Evolutionary conservation across 2,329 filamentous ascomycete species (phyloP).

Genomic region (Rugonectria rugulosa): DNA sequence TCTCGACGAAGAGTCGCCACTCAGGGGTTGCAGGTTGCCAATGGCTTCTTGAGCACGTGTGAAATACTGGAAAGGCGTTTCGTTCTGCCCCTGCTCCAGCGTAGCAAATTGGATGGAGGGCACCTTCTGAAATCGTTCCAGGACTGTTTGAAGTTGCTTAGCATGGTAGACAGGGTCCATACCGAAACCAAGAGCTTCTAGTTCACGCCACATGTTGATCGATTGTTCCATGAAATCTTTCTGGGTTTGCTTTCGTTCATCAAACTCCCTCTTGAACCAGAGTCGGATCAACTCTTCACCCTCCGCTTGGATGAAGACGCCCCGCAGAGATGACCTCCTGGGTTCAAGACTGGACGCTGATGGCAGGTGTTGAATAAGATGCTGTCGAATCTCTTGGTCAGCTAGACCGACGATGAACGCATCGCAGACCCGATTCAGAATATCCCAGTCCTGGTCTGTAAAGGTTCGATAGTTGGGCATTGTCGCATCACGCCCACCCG

Average conservation of each 20-base stretch:
- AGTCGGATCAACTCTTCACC: slow-evolving; percentile 61
- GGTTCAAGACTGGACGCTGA: slow-evolving; percentile 47
- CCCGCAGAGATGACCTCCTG: slow-evolving; percentile 58
- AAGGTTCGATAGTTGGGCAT: slow-evolving; percentile 56
- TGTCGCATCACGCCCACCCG: slow-evolving; percentile 59
- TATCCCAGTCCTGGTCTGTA: slow-evolving; percentile 51
- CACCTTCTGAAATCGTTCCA: slow-evolving; percentile 59
- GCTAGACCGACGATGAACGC: slow-evolving; percentile 63
- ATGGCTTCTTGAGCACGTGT: slow-evolving; percentile 46
- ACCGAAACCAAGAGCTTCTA: slow-evolving; percentile 52
- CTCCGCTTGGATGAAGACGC: slow-evolving; percentile 62
- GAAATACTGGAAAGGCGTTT: slow-evolving; percentile 60
- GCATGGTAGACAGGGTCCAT: slow-evolving; percentile 58
- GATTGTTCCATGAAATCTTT: slow-evolving; percentile 42
- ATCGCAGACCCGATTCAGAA: slow-evolving; percentile 60
- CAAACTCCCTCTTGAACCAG: slow-evolving; percentile 38
- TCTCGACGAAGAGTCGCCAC: slow-evolving; percentile 4
- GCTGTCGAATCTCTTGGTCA: slow-evolving; percentile 54
- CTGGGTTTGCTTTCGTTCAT: slow-evolving; percentile 25
- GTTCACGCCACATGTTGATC: slow-evolving; percentile 55
- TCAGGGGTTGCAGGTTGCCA: slow-evolving; percentile 23
- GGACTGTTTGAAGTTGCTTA: slow-evolving; percentile 58
- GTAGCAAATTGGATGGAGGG: slow-evolving; percentile 61
- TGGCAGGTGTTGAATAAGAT: slow-evolving; percentile 56
- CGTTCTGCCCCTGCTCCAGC: slow-evolving; percentile 62